phyloP scores from a whole-genome alignment of 169 alveolate genomes.

The Amoebophrya sp. region DNA sequence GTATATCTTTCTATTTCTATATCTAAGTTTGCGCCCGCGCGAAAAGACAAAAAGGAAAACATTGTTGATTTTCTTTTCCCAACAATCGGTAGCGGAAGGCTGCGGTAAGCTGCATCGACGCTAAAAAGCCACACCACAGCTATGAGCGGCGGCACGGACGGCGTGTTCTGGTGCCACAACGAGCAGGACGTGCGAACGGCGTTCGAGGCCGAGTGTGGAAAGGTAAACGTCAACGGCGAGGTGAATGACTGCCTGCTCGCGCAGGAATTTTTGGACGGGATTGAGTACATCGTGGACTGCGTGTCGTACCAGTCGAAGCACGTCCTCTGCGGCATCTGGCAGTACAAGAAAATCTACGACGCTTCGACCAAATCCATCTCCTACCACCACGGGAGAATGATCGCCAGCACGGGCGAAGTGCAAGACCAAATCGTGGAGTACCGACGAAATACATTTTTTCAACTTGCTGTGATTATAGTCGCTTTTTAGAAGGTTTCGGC shows the following conservation, averaged over 20 bases:
- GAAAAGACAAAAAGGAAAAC: too few species aligned
- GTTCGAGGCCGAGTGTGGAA: not conserved
- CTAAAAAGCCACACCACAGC: not conserved
- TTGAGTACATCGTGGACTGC: not conserved
- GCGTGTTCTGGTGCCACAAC: not conserved
- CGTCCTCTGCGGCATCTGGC: constrained; percentile 2
- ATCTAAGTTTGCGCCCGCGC: too few species aligned
- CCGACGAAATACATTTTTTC: too few species aligned
- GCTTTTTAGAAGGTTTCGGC: too few species aligned
- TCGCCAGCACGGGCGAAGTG: not conserved
- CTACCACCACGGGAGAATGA: not conserved
- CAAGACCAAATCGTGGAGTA: not conserved
- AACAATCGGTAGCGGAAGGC: too few species aligned
- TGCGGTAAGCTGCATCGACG: too few species aligned
- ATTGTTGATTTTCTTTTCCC: too few species aligned
- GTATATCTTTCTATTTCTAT: too few species aligned
- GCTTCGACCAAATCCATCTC: not conserved
- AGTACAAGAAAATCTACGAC: not conserved
- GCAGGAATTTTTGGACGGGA: not conserved
- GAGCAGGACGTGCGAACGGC: not conserved
- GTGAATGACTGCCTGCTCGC: not conserved
- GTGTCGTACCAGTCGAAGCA: not conserved
- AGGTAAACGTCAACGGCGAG: not conserved
- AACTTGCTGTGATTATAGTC: too few species aligned
- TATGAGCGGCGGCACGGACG: not conserved